Evolutionary conservation across 768 basidiomycete genomes (phyloP), one percentile per base, ranked within the genome.

Genomic region (Mycena amicta): DNA sequence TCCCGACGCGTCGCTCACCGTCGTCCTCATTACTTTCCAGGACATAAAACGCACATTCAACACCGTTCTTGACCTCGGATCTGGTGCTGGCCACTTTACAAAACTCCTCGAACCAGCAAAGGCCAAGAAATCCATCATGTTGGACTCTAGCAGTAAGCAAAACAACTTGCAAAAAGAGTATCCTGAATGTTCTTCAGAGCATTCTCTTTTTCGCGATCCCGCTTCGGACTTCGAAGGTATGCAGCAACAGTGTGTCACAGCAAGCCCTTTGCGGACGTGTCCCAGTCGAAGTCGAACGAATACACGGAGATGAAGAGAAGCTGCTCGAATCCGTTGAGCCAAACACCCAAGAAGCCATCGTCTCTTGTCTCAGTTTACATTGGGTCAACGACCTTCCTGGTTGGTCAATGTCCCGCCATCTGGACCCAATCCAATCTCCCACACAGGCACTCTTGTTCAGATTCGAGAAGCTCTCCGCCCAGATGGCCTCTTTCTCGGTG

Each of bases 321-420:
- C 73, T 98, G 1, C 79, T 95, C 2, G 74, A 83, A 41, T 71
- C 78, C 20, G 75, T 98, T 12, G 77, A 81, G 4, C 85, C 78
- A 2, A 82, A 89, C 59, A 92, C 93, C 15, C 90, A 95, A 68
- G 96, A 98, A 68, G 93, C 92, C 18, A 84, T 98, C 46, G 87
- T 97, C 25, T 95, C 93, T 13, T 95, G 93, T 69, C 81, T 97
- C 3, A 89, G 88, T 65, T 79, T 98, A 41, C 97, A 99, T 62
- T 99, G 97, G 97, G 85, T 97, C 13, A 98, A 98, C 66, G 97
- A 99, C 74, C 82, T 99, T 5, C 96, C 95, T 60, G 94, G 95
- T 92, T 29, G 26, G 80, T 37, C 33, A 37, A 37, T 66, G 47
- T 28, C 33, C 50, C 23, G 23, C 45, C 22, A 50, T 39, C 22